Percentiles rank a stretch among this genome's conserved stretches.
phyloP scores from a whole-genome alignment of 1,284 basidiomycete species.

The Meira nashicola region DNA sequence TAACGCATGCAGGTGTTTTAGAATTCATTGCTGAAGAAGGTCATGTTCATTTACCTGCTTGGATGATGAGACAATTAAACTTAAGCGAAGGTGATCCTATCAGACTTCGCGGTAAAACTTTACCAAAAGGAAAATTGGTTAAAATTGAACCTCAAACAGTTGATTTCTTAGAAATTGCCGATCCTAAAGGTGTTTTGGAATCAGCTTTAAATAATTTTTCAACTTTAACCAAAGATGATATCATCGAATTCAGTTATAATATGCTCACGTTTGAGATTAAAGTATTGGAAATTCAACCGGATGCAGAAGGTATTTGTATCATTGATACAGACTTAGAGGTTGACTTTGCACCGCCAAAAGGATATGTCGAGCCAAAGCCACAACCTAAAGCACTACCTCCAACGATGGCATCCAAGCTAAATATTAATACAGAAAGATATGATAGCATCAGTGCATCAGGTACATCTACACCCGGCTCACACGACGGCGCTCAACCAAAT shows the following conservation, averaged over 20 bases:
- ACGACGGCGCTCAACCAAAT: conserved; percentile 1
- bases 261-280: conserved; percentile 89
- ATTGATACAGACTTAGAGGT: conserved; percentile 92
- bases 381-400: conserved; percentile 69
- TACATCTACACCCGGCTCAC: conserved; percentile 46
- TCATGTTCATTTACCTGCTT: conserved; percentile 87
- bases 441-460: conserved; percentile 51
- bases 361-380: conserved; percentile 80
- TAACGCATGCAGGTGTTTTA: conserved; percentile 90
- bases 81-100: conserved; percentile 92
- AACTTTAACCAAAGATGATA: conserved; percentile 55
- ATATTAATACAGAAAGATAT: conserved; percentile 65
- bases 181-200: conserved; percentile 95
- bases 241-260: conserved; percentile 57
- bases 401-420: conserved; percentile 95
- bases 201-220: conserved; percentile 91
- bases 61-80: conserved; percentile 98
- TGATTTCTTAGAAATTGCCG: conserved; percentile 81
- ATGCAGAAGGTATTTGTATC: conserved; percentile 73
- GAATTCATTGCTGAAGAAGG: conserved; percentile 99
- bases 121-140: conserved; percentile 90
- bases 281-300: conserved; percentile 84
- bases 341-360: conserved; percentile 62
- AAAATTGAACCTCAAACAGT: conserved; percentile 94
- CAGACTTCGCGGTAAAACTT: conserved; percentile 76